phyloP scores from a whole-genome alignment of 306 rosid species.

The Canavalia gladiata region DNA sequence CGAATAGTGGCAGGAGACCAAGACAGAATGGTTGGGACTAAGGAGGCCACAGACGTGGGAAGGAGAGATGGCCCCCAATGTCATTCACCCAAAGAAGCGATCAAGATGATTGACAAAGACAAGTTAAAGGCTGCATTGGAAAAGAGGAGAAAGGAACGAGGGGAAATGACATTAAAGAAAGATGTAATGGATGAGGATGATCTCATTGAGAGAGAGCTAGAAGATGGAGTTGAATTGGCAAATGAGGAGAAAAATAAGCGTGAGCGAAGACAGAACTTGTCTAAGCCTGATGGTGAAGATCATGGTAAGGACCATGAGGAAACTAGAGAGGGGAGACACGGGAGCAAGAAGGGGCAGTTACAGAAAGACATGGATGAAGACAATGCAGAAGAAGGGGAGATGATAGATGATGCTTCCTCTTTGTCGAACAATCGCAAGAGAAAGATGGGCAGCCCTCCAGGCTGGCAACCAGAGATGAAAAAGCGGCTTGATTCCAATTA shows the following conservation, averaged over 20 bases:
- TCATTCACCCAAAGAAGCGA: conserved; percentile 82
- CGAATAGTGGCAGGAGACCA: conserved; percentile 59
- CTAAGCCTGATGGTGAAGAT: conserved; percentile 61
- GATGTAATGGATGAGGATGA: conserved; percentile 91
- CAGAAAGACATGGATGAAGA: conserved; percentile 55
- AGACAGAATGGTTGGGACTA: conserved; percentile 57
- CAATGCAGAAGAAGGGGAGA: conserved; percentile 83
- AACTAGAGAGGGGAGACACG: conserved; percentile 54
- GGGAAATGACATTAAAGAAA: conserved; percentile 68
- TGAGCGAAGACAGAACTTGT: conserved; percentile 72
- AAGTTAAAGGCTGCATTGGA: conserved; percentile 90
- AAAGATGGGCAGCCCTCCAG: conserved; percentile 68
- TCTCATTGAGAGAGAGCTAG: conserved; percentile 90
- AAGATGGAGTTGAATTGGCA: conserved; percentile 91
- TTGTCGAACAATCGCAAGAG: conserved; percentile 72
- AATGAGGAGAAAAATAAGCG: conserved; percentile 80
- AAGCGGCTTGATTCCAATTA: conserved; percentile 53
- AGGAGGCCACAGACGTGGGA: conserved; percentile 67
- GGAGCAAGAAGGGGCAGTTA: conserved; percentile 46
- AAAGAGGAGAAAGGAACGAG: conserved; percentile 77
- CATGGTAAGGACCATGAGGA: conserved; percentile 52
- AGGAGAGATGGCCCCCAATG: conserved; percentile 54
- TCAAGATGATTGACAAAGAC: conserved; percentile 82
- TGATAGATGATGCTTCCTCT: conserved; percentile 67
- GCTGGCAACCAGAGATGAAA: conserved; percentile 56